phyloP scores from a whole-genome alignment of 768 basidiomycete species.

The Aureoboletus auriporus region DNA sequence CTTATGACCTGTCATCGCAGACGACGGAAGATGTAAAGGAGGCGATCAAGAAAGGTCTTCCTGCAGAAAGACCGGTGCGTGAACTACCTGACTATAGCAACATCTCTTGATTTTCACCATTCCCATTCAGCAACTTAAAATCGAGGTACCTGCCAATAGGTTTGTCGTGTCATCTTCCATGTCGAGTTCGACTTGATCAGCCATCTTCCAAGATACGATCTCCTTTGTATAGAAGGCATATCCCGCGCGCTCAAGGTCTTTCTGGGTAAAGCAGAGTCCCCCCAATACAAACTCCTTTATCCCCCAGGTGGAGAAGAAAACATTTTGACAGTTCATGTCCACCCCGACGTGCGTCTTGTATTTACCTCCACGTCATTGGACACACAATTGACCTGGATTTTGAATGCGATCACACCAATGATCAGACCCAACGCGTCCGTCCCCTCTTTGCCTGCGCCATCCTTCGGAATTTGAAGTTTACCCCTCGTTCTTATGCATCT shows the following conservation, averaged over 20 bases:
- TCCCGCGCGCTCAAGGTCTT: conserved; percentile 82
- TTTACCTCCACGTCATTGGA: not conserved
- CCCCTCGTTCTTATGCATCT: conserved; percentile 83
- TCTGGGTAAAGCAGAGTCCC: conserved; percentile 63
- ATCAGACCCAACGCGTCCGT: conserved; percentile 74
- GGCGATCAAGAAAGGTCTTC: conserved; percentile 76
- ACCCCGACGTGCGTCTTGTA: conserved; percentile 57
- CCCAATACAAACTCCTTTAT: conserved; percentile 68
- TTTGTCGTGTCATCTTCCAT: conserved; percentile 19
- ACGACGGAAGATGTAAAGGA: conserved; percentile 87
- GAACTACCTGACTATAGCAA: conserved; percentile 14
- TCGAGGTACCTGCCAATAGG: conserved; percentile 99
- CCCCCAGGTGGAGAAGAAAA: conserved; percentile 64
- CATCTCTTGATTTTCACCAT: conserved; percentile 3
- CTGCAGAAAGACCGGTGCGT: conserved; percentile 75
- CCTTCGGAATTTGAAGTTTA: conserved; percentile 87
- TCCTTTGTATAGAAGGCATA: conserved; percentile 96
- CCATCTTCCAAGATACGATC: conserved; percentile 71
- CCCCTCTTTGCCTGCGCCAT: conserved; percentile 91
- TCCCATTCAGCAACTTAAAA: conserved; percentile 82
- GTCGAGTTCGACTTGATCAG: conserved; percentile 4
- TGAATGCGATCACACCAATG: not conserved
- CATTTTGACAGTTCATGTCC: conserved; percentile 64
- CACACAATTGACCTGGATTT: not conserved
- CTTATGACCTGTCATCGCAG: conserved; percentile 37